A percentile compares a stretch with the other conserved stretches of the same genome.
These are phyloP conservation scores for Cinchona pubescens DNA, from an alignment of 257 asterid species.

Conservation along the genomic window DNA sequence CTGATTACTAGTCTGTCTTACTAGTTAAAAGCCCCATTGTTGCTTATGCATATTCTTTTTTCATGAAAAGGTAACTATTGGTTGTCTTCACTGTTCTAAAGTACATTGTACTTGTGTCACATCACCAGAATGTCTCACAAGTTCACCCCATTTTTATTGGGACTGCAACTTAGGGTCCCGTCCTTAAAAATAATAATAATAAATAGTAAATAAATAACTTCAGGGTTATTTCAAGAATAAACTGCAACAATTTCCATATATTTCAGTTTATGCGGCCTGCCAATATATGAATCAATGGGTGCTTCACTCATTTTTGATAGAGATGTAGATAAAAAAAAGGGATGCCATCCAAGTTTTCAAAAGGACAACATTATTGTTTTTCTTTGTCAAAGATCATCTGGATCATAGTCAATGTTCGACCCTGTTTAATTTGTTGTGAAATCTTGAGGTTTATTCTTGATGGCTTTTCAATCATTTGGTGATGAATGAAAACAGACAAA, in stretches of 20 bases:
- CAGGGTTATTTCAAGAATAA: too few species aligned
- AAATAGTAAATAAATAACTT: too few species aligned
- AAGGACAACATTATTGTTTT: constrained; percentile 2
- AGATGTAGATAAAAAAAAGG: not conserved
- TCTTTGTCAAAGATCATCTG: constrained; percentile 4
- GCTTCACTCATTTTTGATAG: not conserved
- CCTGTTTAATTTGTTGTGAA: constrained; percentile 1
- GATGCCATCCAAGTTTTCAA: not conserved
- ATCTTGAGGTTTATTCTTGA: not conserved
- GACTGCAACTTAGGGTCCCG: too few species aligned
- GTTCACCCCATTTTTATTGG: too few species aligned
- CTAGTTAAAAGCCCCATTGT: not conserved
- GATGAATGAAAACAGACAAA: constrained; percentile 6
- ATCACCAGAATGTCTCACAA: too few species aligned
- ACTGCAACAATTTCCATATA: too few species aligned
- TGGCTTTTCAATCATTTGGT: constrained; percentile 18
- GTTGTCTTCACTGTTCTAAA: not conserved
- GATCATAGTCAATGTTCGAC: not conserved
- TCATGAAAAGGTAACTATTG: not conserved
- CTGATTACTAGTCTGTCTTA: not conserved
- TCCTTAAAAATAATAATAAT: too few species aligned
- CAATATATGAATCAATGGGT: not conserved
- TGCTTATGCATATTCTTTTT: not conserved
- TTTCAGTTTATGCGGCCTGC: not conserved
- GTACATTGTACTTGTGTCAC: too few species aligned